phyloP scores from a whole-genome alignment of 2,329 filamentous ascomycete genomes.

The Aspergillus thermomutatus region DNA sequence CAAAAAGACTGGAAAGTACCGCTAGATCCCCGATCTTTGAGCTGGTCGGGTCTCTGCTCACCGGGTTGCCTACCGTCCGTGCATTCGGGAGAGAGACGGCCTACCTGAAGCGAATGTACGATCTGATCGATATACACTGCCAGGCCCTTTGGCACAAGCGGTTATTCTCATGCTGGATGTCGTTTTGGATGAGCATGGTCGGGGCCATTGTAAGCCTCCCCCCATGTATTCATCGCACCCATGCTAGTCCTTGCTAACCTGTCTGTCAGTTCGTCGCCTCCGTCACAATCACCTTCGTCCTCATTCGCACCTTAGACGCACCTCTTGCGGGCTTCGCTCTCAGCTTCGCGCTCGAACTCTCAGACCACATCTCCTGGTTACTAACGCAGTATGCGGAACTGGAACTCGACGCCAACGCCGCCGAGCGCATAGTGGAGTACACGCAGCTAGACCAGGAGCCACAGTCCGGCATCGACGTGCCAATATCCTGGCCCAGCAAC shows the following conservation, averaged over 20 bases:
- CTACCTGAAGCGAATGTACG: conserved; percentile 63
- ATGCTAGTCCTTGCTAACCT: conserved; percentile 65
- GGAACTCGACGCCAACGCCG: conserved; percentile 74
- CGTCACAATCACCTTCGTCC: no score
- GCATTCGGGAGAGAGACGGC: conserved; percentile 65
- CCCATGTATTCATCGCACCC: conserved; percentile 57
- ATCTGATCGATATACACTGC: conserved; percentile 11
- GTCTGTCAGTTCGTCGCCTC: no score
- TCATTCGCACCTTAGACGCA: conserved; percentile 56
- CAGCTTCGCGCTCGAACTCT: conserved; percentile 48
- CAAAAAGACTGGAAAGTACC: conserved; percentile 72
- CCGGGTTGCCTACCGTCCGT: conserved; percentile 69
- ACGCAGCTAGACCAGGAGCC: conserved; percentile 65
- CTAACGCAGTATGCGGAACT: conserved; percentile 41
- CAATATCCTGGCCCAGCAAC: conserved; percentile 70
- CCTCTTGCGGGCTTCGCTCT: conserved; percentile 73
- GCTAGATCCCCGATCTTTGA: conserved; percentile 75
- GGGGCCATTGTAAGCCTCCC: conserved; percentile 47
- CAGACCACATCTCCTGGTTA: not conserved
- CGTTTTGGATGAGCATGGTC: conserved; percentile 65
- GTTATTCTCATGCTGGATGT: conserved; percentile 74
- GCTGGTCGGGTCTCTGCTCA: conserved; percentile 69
- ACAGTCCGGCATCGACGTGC: conserved; percentile 58
- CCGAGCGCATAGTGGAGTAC: conserved; percentile 73
- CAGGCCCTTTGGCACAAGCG: conserved; percentile 54